Evolutionary conservation across 352 stramenopile species (phyloP), one percentile per base, ranked within the genome.

Genomic region (Pythium insidiosum): DNA sequence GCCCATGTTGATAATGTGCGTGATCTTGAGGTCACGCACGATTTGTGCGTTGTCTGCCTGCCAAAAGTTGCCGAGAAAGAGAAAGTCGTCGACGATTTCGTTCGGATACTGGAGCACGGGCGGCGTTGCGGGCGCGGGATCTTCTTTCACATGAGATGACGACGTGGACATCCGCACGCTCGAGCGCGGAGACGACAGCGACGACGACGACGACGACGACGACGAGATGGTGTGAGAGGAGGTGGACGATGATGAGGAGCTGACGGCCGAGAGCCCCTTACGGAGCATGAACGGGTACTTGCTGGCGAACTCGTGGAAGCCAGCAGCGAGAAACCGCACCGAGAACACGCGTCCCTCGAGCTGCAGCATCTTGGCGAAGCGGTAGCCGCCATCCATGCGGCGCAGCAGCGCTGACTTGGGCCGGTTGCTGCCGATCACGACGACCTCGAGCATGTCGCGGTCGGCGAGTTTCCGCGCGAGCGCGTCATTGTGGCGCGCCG

Each of bases 51-150:
- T 74, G 33, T 80, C 83, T 24, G 77, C 77, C 59, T 89, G 77
- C 77, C 77, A 89, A 46, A 83, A 87, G 54, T 87, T 89, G 48
- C 77, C 77, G 16, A 89, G 50, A 21, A 64, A 89, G 15, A 89
- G 49, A n/a, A 85, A 83, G 2, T 50, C 62, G 15, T 84, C 65
- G 38, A 87, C 44, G 38, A 89, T 86, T 55, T 89, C 77, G 56
- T 87, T 89, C 28, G 77, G 77, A 36, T 80, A 89, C 23, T 78
- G 72, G 22, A 66, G 56, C 31, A 39, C 42, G 20, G 35, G 6
- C 31, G 21, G 15, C 18, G 40, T 36, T n/a, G 40, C 12, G 23
- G 9, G 12, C 4, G 13, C 13, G 53, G 26, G 55, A 3, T 9
- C 21, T 35, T 23, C 35, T 38, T n/a, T n/a, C n/a, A n/a, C n/a